Evolutionary conservation across 2,329 filamentous ascomycete species (phyloP), one percentile per base, ranked within the genome.

Genomic region (Penicillium paneum): DNA sequence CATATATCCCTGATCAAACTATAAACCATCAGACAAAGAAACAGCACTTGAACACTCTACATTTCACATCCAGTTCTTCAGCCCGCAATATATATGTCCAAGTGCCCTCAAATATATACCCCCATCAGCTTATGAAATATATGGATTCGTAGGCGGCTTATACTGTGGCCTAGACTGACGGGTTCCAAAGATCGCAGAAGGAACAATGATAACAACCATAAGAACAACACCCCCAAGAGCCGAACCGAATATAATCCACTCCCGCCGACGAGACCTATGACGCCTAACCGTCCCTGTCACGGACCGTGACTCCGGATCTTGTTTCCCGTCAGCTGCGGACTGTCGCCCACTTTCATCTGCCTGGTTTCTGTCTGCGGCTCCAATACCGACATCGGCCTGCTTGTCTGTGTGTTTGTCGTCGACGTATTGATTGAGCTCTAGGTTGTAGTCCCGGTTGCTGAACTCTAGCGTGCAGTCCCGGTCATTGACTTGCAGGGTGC

Each of bases 141-240:
- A 35, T 7, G 17, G 31, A 31, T 28, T 26, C 4, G 21, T 10
- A 26, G 34, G 32, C 6, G 21, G 13, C 12, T n/a, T 34, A 38
- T 39, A n/a, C 40, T 54, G 46, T 11, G 46, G 24, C 26, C 29
- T 44, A 13, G 46, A 36, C n/a, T 50, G 26, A 10, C 52, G 46
- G 13, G 32, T 50, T 10, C 52, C 52, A 19, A 44, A 54, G 10
- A 54, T 54, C 5, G 12, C 52, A 17, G 52, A 50, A 26, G 52
- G 52, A 21, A 54, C 52, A 45, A 54, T 54, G 5, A 54, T 50
- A 26, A 54, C 40, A 40, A 50, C 40, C n/a, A 54, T 40, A 32
- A 54, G 17, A 34, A 54, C 28, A 24, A 54, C 19, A 32, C 17
- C 40, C 11, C 40, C 52, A 32, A 54, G 17, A 26, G 31, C 34